These are phyloP conservation scores for Chrysoporthe deuterocubensis DNA, from an alignment of 2,329 filamentous ascomycete species.

Conservation along the genomic window DNA sequence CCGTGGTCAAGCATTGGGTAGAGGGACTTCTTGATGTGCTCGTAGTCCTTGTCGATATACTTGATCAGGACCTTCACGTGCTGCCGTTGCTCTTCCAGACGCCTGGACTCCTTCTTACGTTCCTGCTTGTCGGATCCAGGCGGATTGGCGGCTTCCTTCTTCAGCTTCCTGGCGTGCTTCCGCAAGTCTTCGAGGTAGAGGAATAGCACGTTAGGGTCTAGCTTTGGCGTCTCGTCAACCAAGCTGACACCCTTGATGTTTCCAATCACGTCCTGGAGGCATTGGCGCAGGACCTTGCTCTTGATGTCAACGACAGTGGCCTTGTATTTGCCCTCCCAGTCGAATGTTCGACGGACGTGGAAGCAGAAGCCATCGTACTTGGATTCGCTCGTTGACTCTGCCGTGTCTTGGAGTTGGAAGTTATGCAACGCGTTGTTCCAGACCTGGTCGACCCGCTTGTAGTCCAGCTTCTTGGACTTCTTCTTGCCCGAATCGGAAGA, in stretches of 20 bases:
- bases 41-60: constrained; percentile 68
- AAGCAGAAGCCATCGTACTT: constrained; percentile 82
- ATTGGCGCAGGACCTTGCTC: constrained; percentile 76
- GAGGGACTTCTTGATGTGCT: constrained; percentile 74
- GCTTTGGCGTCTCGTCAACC: constrained; percentile 76
- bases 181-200: constrained; percentile 80
- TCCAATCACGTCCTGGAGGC: constrained; percentile 72
- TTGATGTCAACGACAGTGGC: constrained; percentile 80
- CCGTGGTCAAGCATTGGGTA: constrained; percentile 81
- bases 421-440: constrained; percentile 56
- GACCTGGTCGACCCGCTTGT: constrained; percentile 58
- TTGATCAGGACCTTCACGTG: constrained; percentile 66
- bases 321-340: constrained; percentile 81
- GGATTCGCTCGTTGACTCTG: constrained; percentile 47
- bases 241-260: constrained; percentile 78
- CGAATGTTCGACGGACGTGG: constrained; percentile 80
- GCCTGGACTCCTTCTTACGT: constrained; percentile 64
- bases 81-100: constrained; percentile 59
- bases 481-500: constrained; percentile 6
- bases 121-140: constrained; percentile 55
- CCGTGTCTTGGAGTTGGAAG: constrained; percentile 59
- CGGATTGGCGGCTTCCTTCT: constrained; percentile 50
- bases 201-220: constrained; percentile 74
- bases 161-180: constrained; percentile 65
- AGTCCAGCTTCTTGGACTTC: constrained; percentile 41